Evolutionary conservation across 345 rosid species (phyloP).

Genomic region (Populus deltoides): DNA sequence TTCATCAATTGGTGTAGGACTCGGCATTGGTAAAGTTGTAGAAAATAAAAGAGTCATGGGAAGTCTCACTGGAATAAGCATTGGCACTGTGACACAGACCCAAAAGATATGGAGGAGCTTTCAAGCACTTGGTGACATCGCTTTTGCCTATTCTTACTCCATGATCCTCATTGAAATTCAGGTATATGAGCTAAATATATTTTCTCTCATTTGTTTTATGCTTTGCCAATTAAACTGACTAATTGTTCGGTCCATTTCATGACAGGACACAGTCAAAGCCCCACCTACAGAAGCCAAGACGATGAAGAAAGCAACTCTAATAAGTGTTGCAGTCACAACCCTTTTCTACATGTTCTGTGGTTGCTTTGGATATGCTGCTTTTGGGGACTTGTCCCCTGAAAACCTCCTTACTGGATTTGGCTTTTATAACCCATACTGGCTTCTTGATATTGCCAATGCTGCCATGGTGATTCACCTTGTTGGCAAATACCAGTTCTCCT

Average conservation of each 20-base stretch:
- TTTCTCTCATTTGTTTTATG: no score
- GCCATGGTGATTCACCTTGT: constrained; percentile 80
- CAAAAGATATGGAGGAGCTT: constrained; percentile 83
- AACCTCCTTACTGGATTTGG: constrained; percentile 82
- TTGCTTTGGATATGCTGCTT: constrained; percentile 85
- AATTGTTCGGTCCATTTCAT: no score
- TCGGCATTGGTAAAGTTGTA: constrained; percentile 71
- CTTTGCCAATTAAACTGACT: no score
- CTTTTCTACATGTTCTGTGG: constrained; percentile 89
- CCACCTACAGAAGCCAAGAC: constrained; percentile 78
- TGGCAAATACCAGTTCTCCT: constrained; percentile 91
- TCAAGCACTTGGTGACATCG: constrained; percentile 89
- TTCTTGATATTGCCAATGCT: constrained; percentile 77
- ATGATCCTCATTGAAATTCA: constrained; percentile 83
- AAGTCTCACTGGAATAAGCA: constrained; percentile 70
- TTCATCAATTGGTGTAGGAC: constrained; percentile 83
- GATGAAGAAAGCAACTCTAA: constrained; percentile 70
- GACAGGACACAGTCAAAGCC: constrained; percentile 55
- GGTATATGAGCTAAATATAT: constrained; percentile 20
- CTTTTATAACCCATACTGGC: constrained; percentile 78
- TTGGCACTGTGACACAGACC: constrained; percentile 47
- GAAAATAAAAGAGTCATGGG: constrained; percentile 55
- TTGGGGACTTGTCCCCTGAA: constrained; percentile 76
- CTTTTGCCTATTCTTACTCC: constrained; percentile 89
- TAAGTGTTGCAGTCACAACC: constrained; percentile 73